phyloP scores from a whole-genome alignment of 2,329 filamentous ascomycete species.

The Arthrobotrys entomopaga region DNA sequence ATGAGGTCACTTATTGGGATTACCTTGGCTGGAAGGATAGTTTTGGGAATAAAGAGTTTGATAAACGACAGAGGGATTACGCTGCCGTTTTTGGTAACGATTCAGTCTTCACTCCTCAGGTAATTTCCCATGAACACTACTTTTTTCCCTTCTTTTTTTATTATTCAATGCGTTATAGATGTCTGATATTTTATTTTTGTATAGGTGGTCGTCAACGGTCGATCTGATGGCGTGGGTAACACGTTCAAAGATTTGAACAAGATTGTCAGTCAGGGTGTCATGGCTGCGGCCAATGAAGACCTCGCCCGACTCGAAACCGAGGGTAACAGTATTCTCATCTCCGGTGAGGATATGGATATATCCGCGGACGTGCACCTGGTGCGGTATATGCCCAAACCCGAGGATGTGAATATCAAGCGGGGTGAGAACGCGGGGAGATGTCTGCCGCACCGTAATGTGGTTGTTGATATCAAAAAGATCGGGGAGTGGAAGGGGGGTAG shows the following conservation, averaged over 20 bases:
- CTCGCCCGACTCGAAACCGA: slow-evolving; percentile 37
- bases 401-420: slow-evolving; percentile 60
- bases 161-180: background rate
- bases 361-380: slow-evolving; percentile 56
- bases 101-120: slow-evolving; percentile 60
- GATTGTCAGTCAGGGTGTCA: slow-evolving; percentile 45
- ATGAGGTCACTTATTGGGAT: slow-evolving; percentile 62
- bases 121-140: too few relatives aligned
- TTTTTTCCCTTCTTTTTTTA: background rate
- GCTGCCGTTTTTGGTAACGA: slow-evolving; percentile 59
- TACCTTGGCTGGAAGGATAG: slow-evolving; percentile 61
- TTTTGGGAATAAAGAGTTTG: slow-evolving; percentile 59
- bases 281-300: slow-evolving; percentile 49
- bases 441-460: slow-evolving; percentile 60
- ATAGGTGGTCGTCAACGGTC: slow-evolving; percentile 59
- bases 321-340: slow-evolving; percentile 49
- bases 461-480: slow-evolving; percentile 60
- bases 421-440: slow-evolving; percentile 62
- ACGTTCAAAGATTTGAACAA: slow-evolving; percentile 52
- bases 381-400: slow-evolving; percentile 59
- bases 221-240: slow-evolving; percentile 58
- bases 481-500: slow-evolving; percentile 62
- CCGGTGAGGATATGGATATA: slow-evolving; percentile 26
- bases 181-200: background rate
- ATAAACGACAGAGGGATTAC: slow-evolving; percentile 61